Conservation (phyloP, 1,284 basidiomycete species). For the Cutaneotrichosporon curvatum region DNA sequence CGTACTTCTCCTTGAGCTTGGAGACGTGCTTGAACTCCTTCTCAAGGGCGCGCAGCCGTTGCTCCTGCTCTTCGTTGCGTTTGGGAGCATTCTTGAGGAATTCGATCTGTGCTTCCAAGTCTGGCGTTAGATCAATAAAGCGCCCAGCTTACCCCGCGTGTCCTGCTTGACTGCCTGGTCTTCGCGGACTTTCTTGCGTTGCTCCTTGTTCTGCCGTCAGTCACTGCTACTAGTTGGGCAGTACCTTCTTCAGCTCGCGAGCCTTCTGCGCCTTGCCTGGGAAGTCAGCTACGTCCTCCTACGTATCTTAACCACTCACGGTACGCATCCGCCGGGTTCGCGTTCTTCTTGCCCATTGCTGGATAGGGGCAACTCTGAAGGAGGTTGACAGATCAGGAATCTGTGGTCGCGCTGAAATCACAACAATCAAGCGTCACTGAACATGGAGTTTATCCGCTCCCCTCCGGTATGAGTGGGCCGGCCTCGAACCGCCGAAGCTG, state of each 20-base stretch:
- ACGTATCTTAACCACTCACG: constrained; percentile 48
- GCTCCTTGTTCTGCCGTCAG: constrained; percentile 66
- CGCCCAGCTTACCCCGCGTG: constrained; percentile 55
- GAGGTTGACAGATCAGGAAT: too few relatives aligned
- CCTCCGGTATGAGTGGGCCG: too few relatives aligned
- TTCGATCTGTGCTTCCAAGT: constrained; percentile 42
- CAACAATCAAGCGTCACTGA: too few relatives aligned
- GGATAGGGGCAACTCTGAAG: background rate
- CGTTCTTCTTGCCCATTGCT: constrained; percentile 46
- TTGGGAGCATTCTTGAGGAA: constrained; percentile 26
- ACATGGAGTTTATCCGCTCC: too few relatives aligned
- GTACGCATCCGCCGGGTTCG: constrained; percentile 78
- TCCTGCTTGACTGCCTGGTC: constrained; percentile 81
- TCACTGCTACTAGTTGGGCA: background rate
- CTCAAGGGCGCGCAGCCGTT: constrained; percentile 54
- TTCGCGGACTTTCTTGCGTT: constrained; percentile 67
- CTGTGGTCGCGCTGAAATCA: too few relatives aligned
- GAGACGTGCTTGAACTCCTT: constrained; percentile 69
- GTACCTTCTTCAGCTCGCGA: constrained; percentile 84
- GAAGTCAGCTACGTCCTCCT: background rate
- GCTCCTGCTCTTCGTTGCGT: constrained; percentile 31
- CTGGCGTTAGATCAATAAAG: constrained; percentile 16
- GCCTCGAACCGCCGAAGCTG: too few relatives aligned
- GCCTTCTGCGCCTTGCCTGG: constrained; percentile 76
- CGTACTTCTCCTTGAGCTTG: constrained; percentile 80